Conservation (phyloP, 306 rosid species). For the Prunus dulcis region DNA sequence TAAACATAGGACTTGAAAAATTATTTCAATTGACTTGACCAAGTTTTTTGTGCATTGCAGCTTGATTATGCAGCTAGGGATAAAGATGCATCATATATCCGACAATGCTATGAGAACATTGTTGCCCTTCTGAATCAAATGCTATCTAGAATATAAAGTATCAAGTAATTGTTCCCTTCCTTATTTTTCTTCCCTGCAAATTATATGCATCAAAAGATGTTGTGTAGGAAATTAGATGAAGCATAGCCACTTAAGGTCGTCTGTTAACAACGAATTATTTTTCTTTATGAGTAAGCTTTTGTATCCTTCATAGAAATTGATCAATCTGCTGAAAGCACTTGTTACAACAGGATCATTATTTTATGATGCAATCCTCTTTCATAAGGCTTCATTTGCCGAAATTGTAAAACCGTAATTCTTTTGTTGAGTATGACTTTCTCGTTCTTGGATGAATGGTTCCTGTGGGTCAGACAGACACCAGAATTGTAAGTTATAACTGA, state of each 20-base stretch:
- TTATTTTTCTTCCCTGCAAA: neutral
- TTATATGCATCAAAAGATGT: neutral
- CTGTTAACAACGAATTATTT: neutral
- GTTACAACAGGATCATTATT: no score
- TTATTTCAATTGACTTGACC: neutral
- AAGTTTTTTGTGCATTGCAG: constrained; percentile 30
- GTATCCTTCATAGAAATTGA: neutral
- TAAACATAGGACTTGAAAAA: neutral
- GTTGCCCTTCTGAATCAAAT: constrained; percentile 47
- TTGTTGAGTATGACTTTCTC: no score
- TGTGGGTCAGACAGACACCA: no score
- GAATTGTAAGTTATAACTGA: no score
- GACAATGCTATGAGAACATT: constrained; percentile 60
- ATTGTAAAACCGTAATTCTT: no score
- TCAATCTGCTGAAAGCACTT: no score
- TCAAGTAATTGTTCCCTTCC: neutral
- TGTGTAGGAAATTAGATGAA: neutral
- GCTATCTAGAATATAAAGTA: constrained; percentile 45
- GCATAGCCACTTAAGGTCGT: neutral
- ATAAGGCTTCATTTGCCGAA: no score
- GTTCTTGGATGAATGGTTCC: no score
- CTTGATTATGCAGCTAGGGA: constrained; percentile 86
- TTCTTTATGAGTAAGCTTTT: no score
- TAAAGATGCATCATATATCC: constrained; percentile 49
- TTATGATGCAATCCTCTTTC: no score